Evolutionary conservation across 108 stramenopile genomes (phyloP), one percentile per base, ranked within the genome.

Genomic region (Discostella pseudostelligera): DNA sequence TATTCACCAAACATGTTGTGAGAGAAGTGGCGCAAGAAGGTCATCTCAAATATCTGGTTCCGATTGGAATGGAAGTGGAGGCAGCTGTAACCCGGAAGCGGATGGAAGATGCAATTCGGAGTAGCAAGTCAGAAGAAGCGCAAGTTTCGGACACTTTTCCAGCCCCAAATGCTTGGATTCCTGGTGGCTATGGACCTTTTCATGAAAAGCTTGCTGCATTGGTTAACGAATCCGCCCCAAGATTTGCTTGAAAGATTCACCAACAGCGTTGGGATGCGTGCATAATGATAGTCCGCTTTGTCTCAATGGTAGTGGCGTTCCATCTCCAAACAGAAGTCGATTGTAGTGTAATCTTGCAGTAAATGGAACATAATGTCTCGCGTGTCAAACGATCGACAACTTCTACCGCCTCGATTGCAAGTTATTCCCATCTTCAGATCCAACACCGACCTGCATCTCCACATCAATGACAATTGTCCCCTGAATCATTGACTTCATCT

Each of bases 91-190:
- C 72, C 10, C 40, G 32, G 3, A 16, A 58, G 8, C 74, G 74
- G 6, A 53, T 79, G 56, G 43, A 44, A 16, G 74, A 75, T 54
- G 78, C 78, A 49, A 37, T 78, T n/a, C 25, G 40, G 10, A 53
- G 39, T 16, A 39, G 11, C 7, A 36, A 32, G 40, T 56, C 48
- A 19, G 24, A 22, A 19, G 47, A 59, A 16, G 77, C 77, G 32
- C 24, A 12, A 24, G 72, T 76, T 36, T 39, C 59, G 24, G 56
- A 79, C 13, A 58, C 78, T 16, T 56, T 75, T 49, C 78, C 78
- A 1, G 78, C 78, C 4, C 78, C 72, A 21, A 73, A 79, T 58
- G 78, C 78, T 4, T 79, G 78, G 78, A 62, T 79, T 25, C 68
- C 69, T 8, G 78, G 78, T 39, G 73, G 73, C 0, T 79, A 74